Evolutionary conservation across 225 moss, liverwort and hornwort species (phyloP).

Genomic region (Neckera pumila): DNA sequence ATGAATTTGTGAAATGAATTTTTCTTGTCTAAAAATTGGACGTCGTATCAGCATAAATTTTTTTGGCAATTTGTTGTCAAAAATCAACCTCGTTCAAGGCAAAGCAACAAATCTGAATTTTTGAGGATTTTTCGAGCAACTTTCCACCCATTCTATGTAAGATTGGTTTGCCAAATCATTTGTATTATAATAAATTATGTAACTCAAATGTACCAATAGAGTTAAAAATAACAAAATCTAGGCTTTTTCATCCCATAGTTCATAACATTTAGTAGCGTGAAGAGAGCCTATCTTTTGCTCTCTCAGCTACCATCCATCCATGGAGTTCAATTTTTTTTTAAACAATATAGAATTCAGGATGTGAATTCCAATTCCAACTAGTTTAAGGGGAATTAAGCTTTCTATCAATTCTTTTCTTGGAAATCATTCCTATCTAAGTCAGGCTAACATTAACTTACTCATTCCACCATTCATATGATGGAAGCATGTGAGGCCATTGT

Average conservation of each 20-base stretch:
- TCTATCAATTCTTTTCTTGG: too few relatives aligned
- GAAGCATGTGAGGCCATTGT: too few relatives aligned
- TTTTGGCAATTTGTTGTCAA: background rate
- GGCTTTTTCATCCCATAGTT: fast-evolving
- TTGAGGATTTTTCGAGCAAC: background rate
- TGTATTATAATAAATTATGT: fast-evolving
- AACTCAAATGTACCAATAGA: background rate
- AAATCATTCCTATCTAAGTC: too few relatives aligned
- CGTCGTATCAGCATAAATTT: fast-evolving
- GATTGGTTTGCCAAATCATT: background rate
- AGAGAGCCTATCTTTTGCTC: too few relatives aligned
- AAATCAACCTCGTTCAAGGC: fast-evolving
- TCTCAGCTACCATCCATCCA: too few relatives aligned
- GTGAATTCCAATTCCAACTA: too few relatives aligned
- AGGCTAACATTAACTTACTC: too few relatives aligned
- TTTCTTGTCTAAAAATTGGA: background rate
- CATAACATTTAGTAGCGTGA: too few relatives aligned
- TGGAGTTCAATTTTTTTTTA: too few relatives aligned
- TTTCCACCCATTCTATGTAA: fast-evolving
- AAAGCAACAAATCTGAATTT: background rate
- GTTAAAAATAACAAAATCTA: background rate
- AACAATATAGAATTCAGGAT: too few relatives aligned
- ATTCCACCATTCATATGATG: too few relatives aligned
- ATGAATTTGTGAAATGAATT: background rate
- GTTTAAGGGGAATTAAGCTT: too few relatives aligned